Evolutionary conservation across 768 basidiomycete genomes (phyloP), one percentile per base, ranked within the genome.

Genomic region (Tulasnella sp.): DNA sequence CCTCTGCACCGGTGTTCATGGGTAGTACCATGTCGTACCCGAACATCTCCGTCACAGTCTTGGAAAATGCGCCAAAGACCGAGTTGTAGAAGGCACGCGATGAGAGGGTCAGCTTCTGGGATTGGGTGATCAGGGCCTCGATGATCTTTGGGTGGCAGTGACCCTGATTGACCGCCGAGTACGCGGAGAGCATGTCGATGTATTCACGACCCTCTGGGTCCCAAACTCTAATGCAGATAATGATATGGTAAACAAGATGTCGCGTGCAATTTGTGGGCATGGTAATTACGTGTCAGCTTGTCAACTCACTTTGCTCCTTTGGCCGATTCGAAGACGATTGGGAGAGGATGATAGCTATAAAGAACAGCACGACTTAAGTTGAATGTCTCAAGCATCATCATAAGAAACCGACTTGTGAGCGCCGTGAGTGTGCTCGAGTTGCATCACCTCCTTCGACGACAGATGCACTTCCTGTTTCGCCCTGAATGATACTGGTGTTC

Each of bases 1-100:
- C 96, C 68, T 99, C 96, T 0, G 92, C 92, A 48, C 94, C 94
- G 0, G 94, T 98, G 77, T 99, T 99, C 92, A 98, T 96, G 22
- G 94, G 93, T 8, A 98, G 76, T 1, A 96, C 91, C 83, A 92
- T 92, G 63, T 94, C 93, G 70, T 87, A 97, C 11, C 84, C 85
- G 67, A 94, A 92, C 73, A 87, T 80, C 60, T 80, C 73, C 1
- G 86, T 90, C 60, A 97, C 76, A 70, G 82, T 79, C 73, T 87
- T 78, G 1, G 92, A 91, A 70, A 92, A 99, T n/a, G 75, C 77
- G 0, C 92, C 92, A 64, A 99, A 89, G 63, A 85, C 78, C 49
- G 84, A 84, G 66, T 94, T 96, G 76, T 97, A 91, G 76, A 99
- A 98, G 0, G 96, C 96, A 61, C 96, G 80, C 45, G 93, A 96